Evolutionary conservation across 2,329 filamentous ascomycete genomes (phyloP).

Genomic region (Plectosphaerella sp.): DNA sequence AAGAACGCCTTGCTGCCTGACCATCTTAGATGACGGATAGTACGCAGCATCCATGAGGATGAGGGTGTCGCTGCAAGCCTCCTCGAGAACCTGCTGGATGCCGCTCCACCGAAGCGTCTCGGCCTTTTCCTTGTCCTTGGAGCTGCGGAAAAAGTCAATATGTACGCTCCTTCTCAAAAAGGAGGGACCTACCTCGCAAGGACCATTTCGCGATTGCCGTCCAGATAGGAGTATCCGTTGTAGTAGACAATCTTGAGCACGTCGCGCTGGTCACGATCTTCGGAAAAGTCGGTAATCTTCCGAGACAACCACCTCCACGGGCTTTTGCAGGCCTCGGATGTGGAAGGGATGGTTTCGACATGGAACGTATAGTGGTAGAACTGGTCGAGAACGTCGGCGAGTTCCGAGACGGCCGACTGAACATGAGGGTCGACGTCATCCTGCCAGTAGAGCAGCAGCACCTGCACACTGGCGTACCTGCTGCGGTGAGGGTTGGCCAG

Average conservation of each 20-base stretch:
- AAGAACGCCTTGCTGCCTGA: constrained; percentile 47
- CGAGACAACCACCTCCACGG: constrained; percentile 50
- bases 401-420: constrained; percentile 35
- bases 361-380: constrained; percentile 48
- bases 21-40: constrained; percentile 48
- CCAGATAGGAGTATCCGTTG: constrained; percentile 48
- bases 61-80: constrained; percentile 50
- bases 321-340: constrained; percentile 40
- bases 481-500: constrained; percentile 44
- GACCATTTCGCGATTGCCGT: constrained; percentile 52
- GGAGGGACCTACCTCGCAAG: constrained; percentile 43
- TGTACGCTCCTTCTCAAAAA: neutral
- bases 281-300: constrained; percentile 47
- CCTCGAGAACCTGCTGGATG: constrained; percentile 52
- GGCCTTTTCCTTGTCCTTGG: constrained; percentile 37
- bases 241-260: constrained; percentile 57
- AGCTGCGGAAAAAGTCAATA: constrained; percentile 29
- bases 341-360: constrained; percentile 44
- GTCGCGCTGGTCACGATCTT: constrained; percentile 49
- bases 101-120: constrained; percentile 50
- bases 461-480: constrained; percentile 49
- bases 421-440: constrained; percentile 41
- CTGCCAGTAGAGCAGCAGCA: constrained; percentile 52
- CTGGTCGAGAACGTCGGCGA: constrained; percentile 45
- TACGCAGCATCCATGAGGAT: constrained; percentile 57